Evolutionary conservation across 331 rosid genomes (phyloP).

Genomic region (Quercus phellos): DNA sequence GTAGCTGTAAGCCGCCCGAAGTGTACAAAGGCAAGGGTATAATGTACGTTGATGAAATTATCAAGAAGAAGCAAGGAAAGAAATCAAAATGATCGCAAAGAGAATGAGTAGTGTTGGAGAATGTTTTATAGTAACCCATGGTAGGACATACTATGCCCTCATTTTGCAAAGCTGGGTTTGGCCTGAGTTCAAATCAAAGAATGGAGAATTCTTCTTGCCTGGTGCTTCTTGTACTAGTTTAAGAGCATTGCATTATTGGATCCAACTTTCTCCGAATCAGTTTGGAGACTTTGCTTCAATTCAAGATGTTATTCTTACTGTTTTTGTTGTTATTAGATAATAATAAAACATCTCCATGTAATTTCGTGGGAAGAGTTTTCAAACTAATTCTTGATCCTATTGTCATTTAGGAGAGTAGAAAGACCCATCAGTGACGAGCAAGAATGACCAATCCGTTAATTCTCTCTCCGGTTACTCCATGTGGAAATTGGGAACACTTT

Average conservation of each 20-base stretch:
- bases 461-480: not conserved
- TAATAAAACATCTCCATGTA: not conserved
- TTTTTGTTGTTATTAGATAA: not conserved
- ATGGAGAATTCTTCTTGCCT: not conserved
- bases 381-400: not conserved
- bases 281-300: not conserved
- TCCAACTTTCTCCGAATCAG: not conserved
- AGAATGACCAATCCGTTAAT: not conserved
- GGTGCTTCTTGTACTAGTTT: not conserved
- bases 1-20: conserved; percentile 81
- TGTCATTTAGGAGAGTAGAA: not conserved
- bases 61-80: conserved; percentile 75
- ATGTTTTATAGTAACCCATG: not conserved
- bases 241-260: not conserved
- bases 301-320: not conserved
- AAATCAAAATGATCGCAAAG: conserved; percentile 35
- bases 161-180: not conserved
- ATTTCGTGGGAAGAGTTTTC: not conserved
- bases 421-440: too few relatives aligned
- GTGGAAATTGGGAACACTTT: too few relatives aligned
- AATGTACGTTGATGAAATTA: conserved; percentile 69
- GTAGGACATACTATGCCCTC: not conserved
- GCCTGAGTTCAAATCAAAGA: not conserved
- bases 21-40: conserved; percentile 95
- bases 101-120: not conserved